These are phyloP conservation scores for Rubus parviflorus DNA, from an alignment of 306 rosid genomes.

Conservation along the genomic window DNA sequence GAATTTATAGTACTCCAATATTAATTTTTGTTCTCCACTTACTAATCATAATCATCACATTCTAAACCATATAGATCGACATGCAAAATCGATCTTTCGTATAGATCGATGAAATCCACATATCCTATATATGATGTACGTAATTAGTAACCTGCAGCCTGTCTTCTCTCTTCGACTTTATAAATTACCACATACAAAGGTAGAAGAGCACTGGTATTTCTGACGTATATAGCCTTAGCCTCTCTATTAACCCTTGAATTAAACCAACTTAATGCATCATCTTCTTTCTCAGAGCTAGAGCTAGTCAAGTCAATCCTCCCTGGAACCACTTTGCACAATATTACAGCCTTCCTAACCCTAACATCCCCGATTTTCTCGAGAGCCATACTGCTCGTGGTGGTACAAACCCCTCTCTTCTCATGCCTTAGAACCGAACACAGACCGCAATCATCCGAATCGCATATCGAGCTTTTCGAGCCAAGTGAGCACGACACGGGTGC, in stretches of 20 bases:
- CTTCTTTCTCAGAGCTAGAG: background rate
- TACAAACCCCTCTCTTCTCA: background rate
- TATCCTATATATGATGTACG: background rate
- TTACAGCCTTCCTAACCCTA: background rate
- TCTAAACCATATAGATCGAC: too few relatives aligned
- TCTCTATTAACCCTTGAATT: background rate
- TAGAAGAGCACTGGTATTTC: background rate
- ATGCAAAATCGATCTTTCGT: too few relatives aligned
- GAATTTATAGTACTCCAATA: too few relatives aligned
- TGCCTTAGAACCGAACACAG: background rate
- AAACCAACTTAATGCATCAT: background rate
- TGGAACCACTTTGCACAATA: slow-evolving; percentile 6
- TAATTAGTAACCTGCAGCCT: background rate
- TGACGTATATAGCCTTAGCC: background rate
- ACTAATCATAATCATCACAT: too few relatives aligned
- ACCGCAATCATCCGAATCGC: background rate
- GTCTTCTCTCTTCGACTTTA: background rate
- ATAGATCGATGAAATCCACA: too few relatives aligned
- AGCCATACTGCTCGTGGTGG: background rate
- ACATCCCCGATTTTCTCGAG: background rate
- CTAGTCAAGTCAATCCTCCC: background rate
- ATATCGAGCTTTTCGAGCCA: background rate
- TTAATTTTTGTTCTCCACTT: too few relatives aligned
- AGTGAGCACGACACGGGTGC: background rate
- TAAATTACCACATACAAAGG: background rate